phyloP scores from a whole-genome alignment of 2,329 filamentous ascomycete species.

The Stenocarpella maydis region DNA sequence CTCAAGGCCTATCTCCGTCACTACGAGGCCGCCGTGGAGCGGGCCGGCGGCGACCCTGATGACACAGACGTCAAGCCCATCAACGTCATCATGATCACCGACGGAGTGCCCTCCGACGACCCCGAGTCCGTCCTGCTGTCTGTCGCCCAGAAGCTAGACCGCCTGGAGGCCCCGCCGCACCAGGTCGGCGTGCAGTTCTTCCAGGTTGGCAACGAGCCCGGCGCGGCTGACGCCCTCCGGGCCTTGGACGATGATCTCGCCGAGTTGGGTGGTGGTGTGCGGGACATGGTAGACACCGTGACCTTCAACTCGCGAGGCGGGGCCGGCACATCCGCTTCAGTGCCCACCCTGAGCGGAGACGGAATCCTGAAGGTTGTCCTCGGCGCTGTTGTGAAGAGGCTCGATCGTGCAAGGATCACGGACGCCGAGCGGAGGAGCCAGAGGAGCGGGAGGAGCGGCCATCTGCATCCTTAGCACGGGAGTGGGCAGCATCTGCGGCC shows the following conservation, averaged over 20 bases:
- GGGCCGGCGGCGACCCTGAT: conserved; percentile 49
- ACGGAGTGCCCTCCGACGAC: conserved; percentile 84
- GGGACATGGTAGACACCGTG: conserved; percentile 94
- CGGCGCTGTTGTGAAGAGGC: conserved; percentile 74
- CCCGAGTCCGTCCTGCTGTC: conserved; percentile 73
- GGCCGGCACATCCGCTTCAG: conserved; percentile 1
- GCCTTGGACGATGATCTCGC: conserved; percentile 78
- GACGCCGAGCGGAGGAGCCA: conserved; percentile 34
- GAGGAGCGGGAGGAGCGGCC: conserved; percentile 32
- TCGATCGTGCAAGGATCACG: conserved; percentile 59
- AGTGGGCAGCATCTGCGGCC: neutral
- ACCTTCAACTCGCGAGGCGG: conserved; percentile 67
- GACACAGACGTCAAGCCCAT: conserved; percentile 71
- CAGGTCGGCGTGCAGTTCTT: conserved; percentile 97
- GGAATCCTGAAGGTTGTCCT: conserved; percentile 84
- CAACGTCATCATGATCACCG: conserved; percentile 93
- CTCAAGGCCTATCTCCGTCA: conserved; percentile 74
- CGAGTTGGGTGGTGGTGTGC: conserved; percentile 61
- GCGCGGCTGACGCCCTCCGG: conserved; percentile 70
- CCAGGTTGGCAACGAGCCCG: conserved; percentile 81
- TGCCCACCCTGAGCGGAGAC: conserved; percentile 65
- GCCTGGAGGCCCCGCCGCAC: conserved; percentile 73
- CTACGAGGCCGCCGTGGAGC: conserved; percentile 52
- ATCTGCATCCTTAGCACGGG: conserved; percentile 26
- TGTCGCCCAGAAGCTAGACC: conserved; percentile 75